These are phyloP conservation scores for Mycena metata DNA, from an alignment of 768 basidiomycete species.

Conservation along the genomic window DNA sequence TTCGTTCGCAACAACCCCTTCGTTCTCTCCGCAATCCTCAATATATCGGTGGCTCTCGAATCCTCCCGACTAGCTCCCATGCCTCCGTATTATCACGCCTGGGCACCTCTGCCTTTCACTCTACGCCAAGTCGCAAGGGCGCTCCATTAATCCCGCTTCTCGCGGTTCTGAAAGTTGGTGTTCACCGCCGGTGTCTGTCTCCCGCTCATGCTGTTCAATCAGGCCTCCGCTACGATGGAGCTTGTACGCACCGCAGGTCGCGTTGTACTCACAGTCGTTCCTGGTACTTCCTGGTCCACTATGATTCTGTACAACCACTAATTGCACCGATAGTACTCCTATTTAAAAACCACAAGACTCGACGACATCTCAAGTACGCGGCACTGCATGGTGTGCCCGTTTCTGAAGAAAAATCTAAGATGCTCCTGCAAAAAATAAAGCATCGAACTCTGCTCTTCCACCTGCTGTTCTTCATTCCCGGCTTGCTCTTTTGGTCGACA, in stretches of 20 bases:
- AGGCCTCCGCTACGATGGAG: slow-evolving; percentile 84
- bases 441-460: slow-evolving; percentile 65
- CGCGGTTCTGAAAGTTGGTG: slow-evolving; percentile 66
- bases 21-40: slow-evolving; percentile 25
- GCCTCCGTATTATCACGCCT: not conserved
- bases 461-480: slow-evolving; percentile 71
- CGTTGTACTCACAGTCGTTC: slow-evolving; percentile 81
- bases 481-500: slow-evolving; percentile 74
- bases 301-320: not conserved
- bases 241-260: slow-evolving; percentile 76
- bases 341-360: slow-evolving; percentile 64
- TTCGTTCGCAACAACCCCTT: slow-evolving; percentile 9
- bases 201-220: slow-evolving; percentile 19
- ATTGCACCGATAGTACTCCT: slow-evolving; percentile 57
- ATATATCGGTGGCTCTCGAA: slow-evolving; percentile 34
- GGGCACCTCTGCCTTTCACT: slow-evolving; percentile 53
- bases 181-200: not conserved
- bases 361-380: slow-evolving; percentile 63
- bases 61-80: slow-evolving; percentile 36
- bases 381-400: slow-evolving; percentile 51
- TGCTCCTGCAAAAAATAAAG: slow-evolving; percentile 62
- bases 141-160: slow-evolving; percentile 66
- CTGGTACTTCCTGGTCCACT: slow-evolving; percentile 46
- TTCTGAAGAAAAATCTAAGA: slow-evolving; percentile 66
- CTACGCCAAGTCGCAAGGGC: slow-evolving; percentile 51